A percentile compares a stretch with the other conserved stretches of the same genome.
Conservation (phyloP, 1,284 basidiomycete genomes). For the Microbotryomycetes sp. region DNA sequence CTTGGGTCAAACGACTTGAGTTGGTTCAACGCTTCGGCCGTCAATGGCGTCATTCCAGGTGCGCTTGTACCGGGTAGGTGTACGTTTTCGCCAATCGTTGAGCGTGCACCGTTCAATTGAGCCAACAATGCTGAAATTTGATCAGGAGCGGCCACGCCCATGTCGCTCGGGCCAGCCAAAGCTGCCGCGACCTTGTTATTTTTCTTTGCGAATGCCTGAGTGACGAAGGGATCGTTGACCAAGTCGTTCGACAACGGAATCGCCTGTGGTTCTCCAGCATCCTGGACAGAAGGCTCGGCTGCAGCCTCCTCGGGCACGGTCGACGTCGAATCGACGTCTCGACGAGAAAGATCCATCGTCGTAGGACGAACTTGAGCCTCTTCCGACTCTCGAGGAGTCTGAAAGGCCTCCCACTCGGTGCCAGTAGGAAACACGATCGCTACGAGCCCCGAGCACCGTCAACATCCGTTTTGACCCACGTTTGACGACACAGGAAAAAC, state of each 20-base stretch:
- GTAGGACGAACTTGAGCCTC: background rate
- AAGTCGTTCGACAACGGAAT: background rate
- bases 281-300: background rate
- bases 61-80: background rate
- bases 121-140: background rate
- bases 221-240: background rate
- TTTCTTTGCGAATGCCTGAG: background rate
- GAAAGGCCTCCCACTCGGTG: constrained; percentile 7
- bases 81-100: background rate
- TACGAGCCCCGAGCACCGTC: background rate
- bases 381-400: constrained; percentile 2
- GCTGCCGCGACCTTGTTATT: too few species aligned
- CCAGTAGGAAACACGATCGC: constrained; percentile 10
- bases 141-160: background rate
- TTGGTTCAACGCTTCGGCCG: background rate
- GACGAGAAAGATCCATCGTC: background rate
- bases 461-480: too few species aligned
- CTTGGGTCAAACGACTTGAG: background rate
- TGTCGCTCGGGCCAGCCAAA: background rate
- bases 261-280: background rate
- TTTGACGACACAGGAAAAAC: background rate
- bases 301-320: background rate
- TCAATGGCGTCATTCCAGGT: background rate
- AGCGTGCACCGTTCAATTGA: background rate
- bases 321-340: constrained; percentile 4